Conservation (phyloP, 495 filamentous ascomycete genomes). For the Aspergillus ellipticus region DNA sequence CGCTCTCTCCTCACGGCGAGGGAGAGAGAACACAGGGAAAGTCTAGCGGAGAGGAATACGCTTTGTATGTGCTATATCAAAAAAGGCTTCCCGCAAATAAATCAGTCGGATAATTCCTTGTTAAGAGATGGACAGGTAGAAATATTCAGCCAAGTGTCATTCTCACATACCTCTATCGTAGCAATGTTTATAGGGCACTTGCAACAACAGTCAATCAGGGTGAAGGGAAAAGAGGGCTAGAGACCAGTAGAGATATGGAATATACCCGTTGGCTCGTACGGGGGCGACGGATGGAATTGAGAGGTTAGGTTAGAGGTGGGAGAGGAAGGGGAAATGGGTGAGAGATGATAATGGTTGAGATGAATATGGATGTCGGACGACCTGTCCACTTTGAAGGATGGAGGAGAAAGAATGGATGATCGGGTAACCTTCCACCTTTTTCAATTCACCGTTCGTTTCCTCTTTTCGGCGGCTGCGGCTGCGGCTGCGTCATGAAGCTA, state of each 20-base stretch:
- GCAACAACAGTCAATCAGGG: too few relatives aligned
- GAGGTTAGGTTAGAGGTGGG: conserved; percentile 19
- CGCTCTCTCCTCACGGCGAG: not conserved
- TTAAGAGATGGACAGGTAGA: not conserved
- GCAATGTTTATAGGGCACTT: not conserved
- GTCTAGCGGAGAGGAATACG: not conserved
- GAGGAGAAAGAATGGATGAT: conserved; percentile 2
- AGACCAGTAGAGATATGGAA: not conserved
- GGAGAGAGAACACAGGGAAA: not conserved
- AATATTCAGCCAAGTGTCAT: not conserved
- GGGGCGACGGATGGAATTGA: not conserved
- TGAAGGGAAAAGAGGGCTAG: too few relatives aligned
- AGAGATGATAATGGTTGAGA: conserved; percentile 3
- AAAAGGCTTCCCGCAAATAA: not conserved
- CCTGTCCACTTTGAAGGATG: conserved; percentile 4
- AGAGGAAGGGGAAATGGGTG: conserved; percentile 16
- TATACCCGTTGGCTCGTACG: too few relatives aligned
- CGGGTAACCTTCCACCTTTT: conserved; percentile 27
- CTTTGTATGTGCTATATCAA: not conserved
- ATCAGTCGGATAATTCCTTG: not conserved
- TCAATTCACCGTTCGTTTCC: not conserved
- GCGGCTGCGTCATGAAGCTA: conserved; percentile 20
- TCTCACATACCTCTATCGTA: not conserved
- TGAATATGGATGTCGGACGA: not conserved
- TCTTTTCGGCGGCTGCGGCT: not conserved